Base-by-base conservation (phyloP, 805 yeast species). In the Kuraishia floccosa region DNA sequence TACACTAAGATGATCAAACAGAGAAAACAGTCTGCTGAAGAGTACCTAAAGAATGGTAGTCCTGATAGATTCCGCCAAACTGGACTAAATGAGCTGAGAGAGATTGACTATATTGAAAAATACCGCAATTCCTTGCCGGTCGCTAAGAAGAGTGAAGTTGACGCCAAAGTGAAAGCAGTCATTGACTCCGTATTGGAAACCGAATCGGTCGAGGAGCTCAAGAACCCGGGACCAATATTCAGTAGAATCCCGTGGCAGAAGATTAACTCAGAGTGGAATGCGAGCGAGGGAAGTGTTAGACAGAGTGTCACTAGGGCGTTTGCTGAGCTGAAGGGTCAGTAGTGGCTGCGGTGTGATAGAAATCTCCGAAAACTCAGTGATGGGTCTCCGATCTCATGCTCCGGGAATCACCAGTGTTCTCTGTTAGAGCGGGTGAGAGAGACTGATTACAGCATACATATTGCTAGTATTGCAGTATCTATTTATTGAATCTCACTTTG, bases 31-130 rank as follows among this genome's bases (percentile, higher is more conserved):
- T 51, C 66, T 4, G 61, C 63, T 12, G 43, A 37, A 5, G 57
- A 56, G 33, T 64, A 58, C 37, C 32, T 48, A 30, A 49, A 53
- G 27, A 60, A 54, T 24, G 54, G 60, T 12, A 44, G 64, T 16
- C 55, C 57, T n/a, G 69, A 63, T 35, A 47, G 62, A 36, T 61
- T 61, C 31, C 50, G 50, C 17, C 56, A 54, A 27, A 40, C 54
- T 23, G 62, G 58, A 4, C 40, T 44, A 17, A 54, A 50, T 28
- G 71, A 64, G 44, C 36, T 54, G 14, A 43, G 56, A 33, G 69
- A 64, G 40, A 43, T 52, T 4, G 44, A 44, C 4, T 46, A 58
- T 30, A 49, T 64, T 33, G 38, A 43, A 13, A 48, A 51, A 25
- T 64, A 61, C 36, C 31, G 56, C 22, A 30, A 38, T 7, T 23